A percentile compares a stretch with the other conserved stretches of the same genome.
These are phyloP conservation scores for Tuber borchii DNA, from an alignment of 495 filamentous ascomycete genomes.

Conservation along the genomic window DNA sequence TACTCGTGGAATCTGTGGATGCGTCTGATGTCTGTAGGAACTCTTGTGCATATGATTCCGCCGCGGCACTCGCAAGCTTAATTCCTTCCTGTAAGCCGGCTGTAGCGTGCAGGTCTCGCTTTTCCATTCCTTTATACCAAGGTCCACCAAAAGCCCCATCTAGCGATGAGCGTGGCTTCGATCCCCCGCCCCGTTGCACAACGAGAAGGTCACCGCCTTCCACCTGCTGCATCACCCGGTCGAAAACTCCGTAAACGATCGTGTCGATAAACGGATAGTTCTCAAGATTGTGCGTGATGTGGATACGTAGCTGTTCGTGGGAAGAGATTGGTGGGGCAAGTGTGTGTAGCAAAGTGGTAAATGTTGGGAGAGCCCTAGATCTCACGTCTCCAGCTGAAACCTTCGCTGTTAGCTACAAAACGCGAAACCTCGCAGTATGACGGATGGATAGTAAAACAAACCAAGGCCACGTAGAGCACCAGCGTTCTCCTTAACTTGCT, in stretches of 20 bases:
- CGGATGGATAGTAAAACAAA: slow-evolving; percentile 45
- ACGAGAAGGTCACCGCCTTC: slow-evolving; percentile 97
- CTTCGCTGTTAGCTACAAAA: background rate
- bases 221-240: slow-evolving; percentile 94
- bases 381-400: slow-evolving; percentile 75
- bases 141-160: slow-evolving; percentile 66
- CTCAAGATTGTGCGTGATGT: slow-evolving; percentile 90
- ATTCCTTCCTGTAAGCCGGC: slow-evolving; percentile 76
- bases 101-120: slow-evolving; percentile 70
- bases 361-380: slow-evolving; percentile 84
- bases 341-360: slow-evolving; percentile 87
- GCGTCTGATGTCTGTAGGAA: slow-evolving; percentile 69
- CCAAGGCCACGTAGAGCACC: slow-evolving; percentile 72
- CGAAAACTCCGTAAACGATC: slow-evolving; percentile 86
- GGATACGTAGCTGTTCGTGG: slow-evolving; percentile 94
- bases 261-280: slow-evolving; percentile 93
- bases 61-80: slow-evolving; percentile 77
- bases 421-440: slow-evolving; percentile 30
- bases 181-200: slow-evolving; percentile 80
- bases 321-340: slow-evolving; percentile 95
- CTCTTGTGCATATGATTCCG: slow-evolving; percentile 78
- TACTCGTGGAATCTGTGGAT: slow-evolving; percentile 64
- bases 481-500: slow-evolving; percentile 88
- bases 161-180: slow-evolving; percentile 58
- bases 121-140: slow-evolving; percentile 73